Base-by-base conservation (phyloP, 2,329 filamentous ascomycete genomes). In the Colletotrichum neosansevieriae region DNA sequence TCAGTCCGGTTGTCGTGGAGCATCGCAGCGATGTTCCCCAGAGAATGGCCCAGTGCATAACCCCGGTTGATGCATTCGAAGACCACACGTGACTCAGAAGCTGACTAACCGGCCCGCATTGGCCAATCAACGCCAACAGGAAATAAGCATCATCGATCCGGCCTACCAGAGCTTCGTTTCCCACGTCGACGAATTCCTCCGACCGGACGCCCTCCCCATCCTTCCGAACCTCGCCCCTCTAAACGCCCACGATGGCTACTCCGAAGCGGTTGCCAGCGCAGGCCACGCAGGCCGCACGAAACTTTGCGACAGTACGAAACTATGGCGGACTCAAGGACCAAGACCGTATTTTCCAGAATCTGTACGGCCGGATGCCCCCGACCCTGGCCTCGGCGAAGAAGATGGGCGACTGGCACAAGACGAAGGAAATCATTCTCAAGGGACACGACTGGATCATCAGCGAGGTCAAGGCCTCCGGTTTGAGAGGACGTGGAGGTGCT, bases 341-440 rank as follows among this genome's bases (percentile, higher is more conserved):
- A 85, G 96, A 99, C 84, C 91, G 96, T 76, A 99, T 99, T 83
- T 99, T 99, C 84, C 94, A 97, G 85, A 99, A 99, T 84, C 88
- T 99, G 68, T 99, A 99, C 84, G 91, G 94, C 76, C 94, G 96
- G 79, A 94, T 93, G 83, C 94, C 94, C 59, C 88, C 94, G 71
- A 94, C 98, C 80, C 84, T 99, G 75, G 95, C 96, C 86, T 94
- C 90, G 78, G 94, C 96, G 61, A 94, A 94, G 91, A 97, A 97
- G 84, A 97, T 97, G 87, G 96, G 96, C 75, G 96, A 98, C 82
- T 99, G 96, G 96, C 90, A 99, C 86, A 97, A 97, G 88, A 99
- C 96, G 63, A 99, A 99, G 88, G 96, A 99, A 81, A 99, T 99
- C 67, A 82, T 99, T 68, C 84, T 94, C 74, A 99, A 99, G 87